These are phyloP conservation scores for Hyaloscypha bicolor DNA, from an alignment of 495 filamentous ascomycete species.

Conservation along the genomic window DNA sequence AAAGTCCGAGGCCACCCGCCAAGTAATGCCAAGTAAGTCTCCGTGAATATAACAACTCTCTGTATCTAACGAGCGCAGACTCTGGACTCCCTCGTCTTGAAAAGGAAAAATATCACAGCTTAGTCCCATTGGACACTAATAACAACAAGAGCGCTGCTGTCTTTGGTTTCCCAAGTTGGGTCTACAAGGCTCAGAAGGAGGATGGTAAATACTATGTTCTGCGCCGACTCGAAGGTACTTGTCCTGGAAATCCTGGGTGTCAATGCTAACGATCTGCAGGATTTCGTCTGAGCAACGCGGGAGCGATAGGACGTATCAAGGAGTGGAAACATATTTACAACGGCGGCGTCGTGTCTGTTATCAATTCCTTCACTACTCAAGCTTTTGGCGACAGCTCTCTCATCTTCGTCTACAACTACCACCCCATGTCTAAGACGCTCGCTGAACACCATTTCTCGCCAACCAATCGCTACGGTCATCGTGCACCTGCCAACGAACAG, in stretches of 20 bases:
- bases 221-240: slow-evolving; percentile 75
- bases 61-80: slow-evolving; percentile 31
- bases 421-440: slow-evolving; percentile 87
- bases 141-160: slow-evolving; percentile 72
- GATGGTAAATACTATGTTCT: slow-evolving; percentile 85
- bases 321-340: slow-evolving; percentile 89
- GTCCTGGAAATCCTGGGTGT: neutral
- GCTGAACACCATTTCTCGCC: slow-evolving; percentile 77
- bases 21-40: slow-evolving; percentile 76
- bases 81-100: slow-evolving; percentile 78
- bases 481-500: slow-evolving; percentile 59
- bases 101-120: slow-evolving; percentile 84
- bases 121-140: slow-evolving; percentile 86
- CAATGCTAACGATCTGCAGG: slow-evolving; percentile 43
- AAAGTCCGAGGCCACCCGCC: slow-evolving; percentile 81
- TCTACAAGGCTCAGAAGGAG: slow-evolving; percentile 91
- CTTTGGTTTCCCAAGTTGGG: slow-evolving; percentile 87
- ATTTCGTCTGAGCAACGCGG: slow-evolving; percentile 83
- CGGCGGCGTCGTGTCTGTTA: slow-evolving; percentile 80
- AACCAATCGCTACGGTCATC: slow-evolving; percentile 53
- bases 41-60: neutral
- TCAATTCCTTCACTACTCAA: slow-evolving; percentile 91
- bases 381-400: slow-evolving; percentile 94
- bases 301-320: slow-evolving; percentile 80
- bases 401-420: slow-evolving; percentile 91